These are phyloP conservation scores for Niveomyces coronatus DNA, from an alignment of 2,329 filamentous ascomycete species.

Conservation along the genomic window DNA sequence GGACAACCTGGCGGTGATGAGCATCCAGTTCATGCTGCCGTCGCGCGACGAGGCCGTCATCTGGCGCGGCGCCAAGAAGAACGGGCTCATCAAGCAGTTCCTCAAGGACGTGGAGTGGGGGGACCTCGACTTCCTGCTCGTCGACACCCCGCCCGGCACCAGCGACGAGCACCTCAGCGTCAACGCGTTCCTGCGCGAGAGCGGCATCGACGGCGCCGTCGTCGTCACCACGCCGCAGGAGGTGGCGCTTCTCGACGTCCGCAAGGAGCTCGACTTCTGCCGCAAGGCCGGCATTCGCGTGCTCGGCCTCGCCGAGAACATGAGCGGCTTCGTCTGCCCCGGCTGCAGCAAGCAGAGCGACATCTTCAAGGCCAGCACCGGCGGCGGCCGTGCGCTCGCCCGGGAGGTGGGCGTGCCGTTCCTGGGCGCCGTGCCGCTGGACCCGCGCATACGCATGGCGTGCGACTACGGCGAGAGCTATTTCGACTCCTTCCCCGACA, in stretches of 20 bases:
- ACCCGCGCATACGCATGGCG: constrained; percentile 89
- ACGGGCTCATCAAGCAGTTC: constrained; percentile 95
- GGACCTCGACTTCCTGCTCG: constrained; percentile 81
- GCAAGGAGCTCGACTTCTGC: constrained; percentile 98
- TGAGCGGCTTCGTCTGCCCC: constrained; percentile 94
- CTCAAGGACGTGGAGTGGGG: constrained; percentile 98
- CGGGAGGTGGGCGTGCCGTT: constrained; percentile 83
- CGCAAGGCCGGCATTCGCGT: constrained; percentile 84
- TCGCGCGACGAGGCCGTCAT: constrained; percentile 91
- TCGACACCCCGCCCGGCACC: constrained; percentile 93
- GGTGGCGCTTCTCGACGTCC: constrained; percentile 79
- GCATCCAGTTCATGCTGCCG: constrained; percentile 95
- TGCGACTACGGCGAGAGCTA: constrained; percentile 98
- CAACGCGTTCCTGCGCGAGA: constrained; percentile 82
- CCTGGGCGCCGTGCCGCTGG: constrained; percentile 78
- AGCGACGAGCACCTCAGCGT: constrained; percentile 93
- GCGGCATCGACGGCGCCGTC: constrained; percentile 86
- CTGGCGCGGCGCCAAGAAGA: constrained; percentile 97
- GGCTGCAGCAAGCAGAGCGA: constrained; percentile 74
- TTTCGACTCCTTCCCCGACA: constrained; percentile 87
- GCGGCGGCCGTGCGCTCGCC: constrained; percentile 70
- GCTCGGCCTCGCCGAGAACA: constrained; percentile 90
- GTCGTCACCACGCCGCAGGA: constrained; percentile 94
- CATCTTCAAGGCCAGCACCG: constrained; percentile 87
- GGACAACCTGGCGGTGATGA: constrained; percentile 94